A percentile compares a stretch with the other conserved stretches of the same genome.
Conservation (phyloP, 768 basidiomycete genomes). For the Suillus placidus region DNA sequence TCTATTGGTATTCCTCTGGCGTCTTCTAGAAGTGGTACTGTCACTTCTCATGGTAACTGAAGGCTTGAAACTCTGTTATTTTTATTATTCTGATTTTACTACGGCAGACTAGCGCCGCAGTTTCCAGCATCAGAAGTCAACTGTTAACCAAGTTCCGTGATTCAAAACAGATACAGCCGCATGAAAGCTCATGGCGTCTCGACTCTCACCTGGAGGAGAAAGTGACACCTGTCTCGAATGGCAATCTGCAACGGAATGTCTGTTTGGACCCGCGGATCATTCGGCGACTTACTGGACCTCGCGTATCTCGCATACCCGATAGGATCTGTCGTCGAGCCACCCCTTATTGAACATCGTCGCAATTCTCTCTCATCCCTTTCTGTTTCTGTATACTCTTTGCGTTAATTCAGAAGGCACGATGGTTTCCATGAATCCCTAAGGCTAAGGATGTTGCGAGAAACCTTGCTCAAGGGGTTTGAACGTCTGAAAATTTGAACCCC, state of each 20-base stretch:
- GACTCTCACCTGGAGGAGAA: neutral
- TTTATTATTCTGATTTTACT: constrained; percentile 1
- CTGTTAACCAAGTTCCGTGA: constrained; percentile 16
- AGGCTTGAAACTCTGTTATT: constrained; percentile 4
- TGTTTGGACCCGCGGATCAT: constrained; percentile 12
- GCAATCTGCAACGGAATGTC: neutral
- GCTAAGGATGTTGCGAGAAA: neutral
- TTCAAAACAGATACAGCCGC: neutral
- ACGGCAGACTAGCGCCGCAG: constrained; percentile 38
- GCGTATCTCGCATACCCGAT: constrained; percentile 52
- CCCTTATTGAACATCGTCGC: neutral
- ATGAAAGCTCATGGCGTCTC: neutral
- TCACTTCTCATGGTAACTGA: constrained; percentile 48
- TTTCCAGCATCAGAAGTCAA: constrained; percentile 35
- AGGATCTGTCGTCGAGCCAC: constrained; percentile 39
- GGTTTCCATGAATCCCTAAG: neutral
- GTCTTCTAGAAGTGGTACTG: constrained; percentile 33
- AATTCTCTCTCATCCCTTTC: neutral
- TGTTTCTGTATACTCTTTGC: neutral
- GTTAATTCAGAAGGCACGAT: neutral
- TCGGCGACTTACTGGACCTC: constrained; percentile 22
- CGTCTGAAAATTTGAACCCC: no score
- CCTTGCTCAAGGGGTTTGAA: neutral
- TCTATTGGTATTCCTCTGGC: constrained; percentile 32
- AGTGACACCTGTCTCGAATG: neutral